Conservation (phyloP, 2,329 filamentous ascomycete species). For the Colletotrichum phormii region DNA sequence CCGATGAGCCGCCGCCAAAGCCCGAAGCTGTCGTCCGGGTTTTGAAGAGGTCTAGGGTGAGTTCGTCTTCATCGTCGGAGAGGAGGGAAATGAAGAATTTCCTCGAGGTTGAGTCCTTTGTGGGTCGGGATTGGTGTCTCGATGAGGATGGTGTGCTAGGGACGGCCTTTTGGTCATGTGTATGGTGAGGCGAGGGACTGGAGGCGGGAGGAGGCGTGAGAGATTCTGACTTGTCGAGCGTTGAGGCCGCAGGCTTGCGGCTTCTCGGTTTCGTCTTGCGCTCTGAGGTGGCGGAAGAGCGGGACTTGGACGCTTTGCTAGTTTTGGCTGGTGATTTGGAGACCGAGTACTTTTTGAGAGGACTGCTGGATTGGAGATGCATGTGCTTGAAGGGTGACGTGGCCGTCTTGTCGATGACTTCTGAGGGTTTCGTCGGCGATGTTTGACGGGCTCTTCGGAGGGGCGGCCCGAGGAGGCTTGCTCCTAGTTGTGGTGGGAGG, state of each 20-base stretch:
- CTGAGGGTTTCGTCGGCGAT: neutral
- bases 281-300: neutral
- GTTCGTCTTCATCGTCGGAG: slow-evolving; percentile 51
- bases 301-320: neutral
- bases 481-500: neutral
- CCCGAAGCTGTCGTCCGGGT: slow-evolving; percentile 35
- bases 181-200: neutral
- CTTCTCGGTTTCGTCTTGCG: neutral
- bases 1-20: neutral
- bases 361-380: slow-evolving; percentile 18
- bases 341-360: neutral
- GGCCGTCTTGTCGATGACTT: neutral
- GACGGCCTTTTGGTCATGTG: neutral
- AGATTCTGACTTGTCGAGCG: neutral
- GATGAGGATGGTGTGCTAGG: slow-evolving; percentile 5
- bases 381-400: slow-evolving; percentile 4
- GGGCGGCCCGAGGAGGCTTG: neutral
- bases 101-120: slow-evolving; percentile 42
- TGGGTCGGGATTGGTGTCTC: neutral
- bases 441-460: neutral
- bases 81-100: slow-evolving; percentile 57
- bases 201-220: neutral
- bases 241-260: neutral
- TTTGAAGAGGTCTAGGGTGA: slow-evolving; percentile 47
- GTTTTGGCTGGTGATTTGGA: neutral